Evolutionary conservation across 805 yeast genomes (phyloP).

Genomic region (Starmerella ratchasimensis): DNA sequence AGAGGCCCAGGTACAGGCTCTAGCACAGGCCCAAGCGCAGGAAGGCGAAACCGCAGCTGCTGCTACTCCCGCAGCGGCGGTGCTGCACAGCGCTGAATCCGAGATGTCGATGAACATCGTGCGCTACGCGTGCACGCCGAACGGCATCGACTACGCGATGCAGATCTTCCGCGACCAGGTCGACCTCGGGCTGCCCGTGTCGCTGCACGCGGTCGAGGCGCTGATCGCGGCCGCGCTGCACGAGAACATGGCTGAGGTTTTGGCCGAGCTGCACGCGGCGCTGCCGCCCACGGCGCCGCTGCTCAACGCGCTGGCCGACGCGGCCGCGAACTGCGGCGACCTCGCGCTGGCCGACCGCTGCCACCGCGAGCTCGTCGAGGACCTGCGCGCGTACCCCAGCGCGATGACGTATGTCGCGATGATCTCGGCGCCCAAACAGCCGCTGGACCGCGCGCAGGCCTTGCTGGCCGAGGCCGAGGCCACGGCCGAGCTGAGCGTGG

Average conservation of each 20-base stretch:
- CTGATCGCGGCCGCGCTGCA: slow-evolving; percentile 5
- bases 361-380: not conserved
- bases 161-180: slow-evolving; percentile 11
- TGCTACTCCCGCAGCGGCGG: not conserved
- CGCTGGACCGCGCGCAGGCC: not conserved
- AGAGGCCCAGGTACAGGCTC: no score
- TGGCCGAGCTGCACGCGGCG: not conserved
- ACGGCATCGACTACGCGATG: slow-evolving; percentile 17
- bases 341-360: slow-evolving; percentile 3
- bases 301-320: slow-evolving; percentile 4
- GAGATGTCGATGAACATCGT: slow-evolving; percentile 10
- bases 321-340: slow-evolving; percentile 3
- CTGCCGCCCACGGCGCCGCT: slow-evolving; percentile 3
- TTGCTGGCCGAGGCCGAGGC: slow-evolving; percentile 11
- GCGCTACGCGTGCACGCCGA: slow-evolving; percentile 13
- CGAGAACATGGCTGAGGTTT: not conserved
- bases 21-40: no score
- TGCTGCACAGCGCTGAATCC: not conserved
- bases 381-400: slow-evolving; percentile 7
- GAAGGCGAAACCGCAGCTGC: not conserved
- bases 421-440: slow-evolving; percentile 1
- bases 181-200: slow-evolving; percentile 3
- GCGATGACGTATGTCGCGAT: slow-evolving; percentile 4
- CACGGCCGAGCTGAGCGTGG: slow-evolving; percentile 2
- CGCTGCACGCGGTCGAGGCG: slow-evolving; percentile 10